Conservation (phyloP, 192 early-diverging fungal genomes). For the Thoreauomyces humboldtii region DNA sequence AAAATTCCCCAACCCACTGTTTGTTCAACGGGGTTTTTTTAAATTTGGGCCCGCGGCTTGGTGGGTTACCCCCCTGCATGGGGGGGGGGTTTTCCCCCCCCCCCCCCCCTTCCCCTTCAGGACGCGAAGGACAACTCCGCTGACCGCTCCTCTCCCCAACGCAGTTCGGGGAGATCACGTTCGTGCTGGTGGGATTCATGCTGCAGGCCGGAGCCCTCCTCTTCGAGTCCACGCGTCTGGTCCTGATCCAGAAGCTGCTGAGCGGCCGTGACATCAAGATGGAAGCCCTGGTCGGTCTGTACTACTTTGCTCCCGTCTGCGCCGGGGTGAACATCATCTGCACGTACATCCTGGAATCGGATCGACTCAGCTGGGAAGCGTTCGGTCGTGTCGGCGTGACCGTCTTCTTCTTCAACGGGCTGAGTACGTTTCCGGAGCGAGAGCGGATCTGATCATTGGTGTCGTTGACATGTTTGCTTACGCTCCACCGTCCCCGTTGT, state of each 20-base stretch:
- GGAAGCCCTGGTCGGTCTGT: slow-evolving; percentile 36
- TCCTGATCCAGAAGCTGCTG: slow-evolving; percentile 37
- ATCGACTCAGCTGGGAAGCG: not conserved
- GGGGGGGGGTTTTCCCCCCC: too few relatives aligned
- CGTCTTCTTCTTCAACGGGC: slow-evolving; percentile 31
- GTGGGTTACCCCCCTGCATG: too few relatives aligned
- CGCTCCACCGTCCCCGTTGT: not conserved
- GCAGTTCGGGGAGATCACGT: slow-evolving; percentile 31
- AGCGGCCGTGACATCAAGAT: slow-evolving; percentile 33
- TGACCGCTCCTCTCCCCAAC: too few relatives aligned
- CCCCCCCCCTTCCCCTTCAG: too few relatives aligned
- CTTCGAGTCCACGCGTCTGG: slow-evolving; percentile 34
- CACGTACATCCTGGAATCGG: slow-evolving; percentile 2
- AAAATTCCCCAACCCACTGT: too few relatives aligned
- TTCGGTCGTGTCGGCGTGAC: slow-evolving; percentile 12
- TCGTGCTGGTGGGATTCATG: slow-evolving; percentile 31
- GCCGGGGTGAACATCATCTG: slow-evolving; percentile 6
- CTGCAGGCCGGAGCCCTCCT: slow-evolving; percentile 30
- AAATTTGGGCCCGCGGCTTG: too few relatives aligned
- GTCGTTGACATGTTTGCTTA: too few relatives aligned
- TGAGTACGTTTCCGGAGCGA: slow-evolving; percentile 21
- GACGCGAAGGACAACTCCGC: too few relatives aligned
- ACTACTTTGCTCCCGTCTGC: slow-evolving; percentile 41
- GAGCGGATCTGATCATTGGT: too few relatives aligned
- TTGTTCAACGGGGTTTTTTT: too few relatives aligned